Base-by-base conservation (phyloP, 179 eudicot genomes). In the Spinacia oleracea region DNA sequence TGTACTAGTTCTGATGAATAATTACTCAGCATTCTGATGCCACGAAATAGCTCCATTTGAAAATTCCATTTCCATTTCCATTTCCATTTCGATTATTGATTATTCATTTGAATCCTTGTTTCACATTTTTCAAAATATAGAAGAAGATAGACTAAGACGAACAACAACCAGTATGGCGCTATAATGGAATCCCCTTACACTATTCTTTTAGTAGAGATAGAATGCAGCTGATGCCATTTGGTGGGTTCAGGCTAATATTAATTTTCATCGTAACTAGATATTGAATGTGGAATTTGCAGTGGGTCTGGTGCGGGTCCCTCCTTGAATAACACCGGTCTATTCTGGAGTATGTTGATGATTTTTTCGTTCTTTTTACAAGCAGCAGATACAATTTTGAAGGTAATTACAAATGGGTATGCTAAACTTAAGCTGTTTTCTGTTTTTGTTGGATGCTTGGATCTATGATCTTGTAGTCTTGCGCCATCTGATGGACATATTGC, bases 321-420 rank as follows among this genome's bases (percentile, higher is more conserved):
- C 43, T 82, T 90, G 83, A 84, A 83, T 87, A 88, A 88, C 80
- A 86, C 89, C 81, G 93, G 93, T 70, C 20, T 92, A 55, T 91
- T 89, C 85, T 96, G 99, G 98, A 96, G 93, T 83, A 81, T 89
- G 70, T 84, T 96, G 87, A 96, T 96, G 99, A 85, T 93, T 51
- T 79, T 87, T 82, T 96, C 98, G 4, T 96, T 96, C 88, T 83
- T 94, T 68, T 81, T 96, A 78, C 99, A 96, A 90, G 99, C 99
- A 32, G 98, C 90, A 69, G 99, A 96, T 82, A 90, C 98, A 75
- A 89, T 96, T 60, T 84, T 96, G 77, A 96, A 96, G 96, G 99
- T 93, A 84, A 56, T 62, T 70, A 72, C 25, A 11, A 42, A 9
- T 6, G 23, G 72, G 18, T 63, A 29, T 72, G 21, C 66, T 53